phyloP scores from a whole-genome alignment of 768 basidiomycete species.

The Tricholomella constricta region DNA sequence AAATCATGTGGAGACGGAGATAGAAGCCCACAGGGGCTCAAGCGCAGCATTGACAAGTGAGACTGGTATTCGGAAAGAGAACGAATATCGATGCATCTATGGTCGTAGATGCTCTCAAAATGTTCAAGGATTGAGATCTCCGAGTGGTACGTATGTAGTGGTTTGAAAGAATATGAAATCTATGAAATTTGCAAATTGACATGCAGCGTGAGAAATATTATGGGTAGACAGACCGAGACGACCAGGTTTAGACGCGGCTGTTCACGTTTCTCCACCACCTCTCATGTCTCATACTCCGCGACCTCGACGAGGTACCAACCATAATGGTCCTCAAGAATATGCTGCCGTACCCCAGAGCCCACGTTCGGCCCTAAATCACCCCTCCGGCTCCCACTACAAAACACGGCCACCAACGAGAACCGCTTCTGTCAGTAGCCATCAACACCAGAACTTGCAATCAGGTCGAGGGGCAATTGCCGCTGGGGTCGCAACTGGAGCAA shows the following conservation, averaged over 20 bases:
- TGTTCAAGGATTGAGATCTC: too few species aligned
- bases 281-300: conserved; percentile 41
- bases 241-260: conserved; percentile 13
- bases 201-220: conserved; percentile 16
- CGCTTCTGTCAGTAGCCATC: conserved; percentile 25
- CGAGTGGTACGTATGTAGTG: neutral
- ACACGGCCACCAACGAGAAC: conserved; percentile 26
- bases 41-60: neutral
- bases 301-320: conserved; percentile 39
- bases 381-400: conserved; percentile 22
- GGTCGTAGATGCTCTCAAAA: too few species aligned
- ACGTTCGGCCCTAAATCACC: conserved; percentile 29
- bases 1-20: neutral
- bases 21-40: neutral
- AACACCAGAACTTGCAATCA: conserved; percentile 30
- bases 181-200: neutral
- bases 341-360: conserved; percentile 70
- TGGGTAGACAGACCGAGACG: neutral
- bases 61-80: neutral
- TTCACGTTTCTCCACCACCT: conserved; percentile 22
- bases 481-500: conserved; percentile 77
- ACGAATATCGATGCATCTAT: neutral
- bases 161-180: neutral
- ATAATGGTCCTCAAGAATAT: conserved; percentile 54
- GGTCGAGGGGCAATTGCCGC: conserved; percentile 64